These are phyloP conservation scores for Hordeum vulgare DNA, from an alignment of 176 grass and related monocot genomes.

Conservation along the genomic window DNA sequence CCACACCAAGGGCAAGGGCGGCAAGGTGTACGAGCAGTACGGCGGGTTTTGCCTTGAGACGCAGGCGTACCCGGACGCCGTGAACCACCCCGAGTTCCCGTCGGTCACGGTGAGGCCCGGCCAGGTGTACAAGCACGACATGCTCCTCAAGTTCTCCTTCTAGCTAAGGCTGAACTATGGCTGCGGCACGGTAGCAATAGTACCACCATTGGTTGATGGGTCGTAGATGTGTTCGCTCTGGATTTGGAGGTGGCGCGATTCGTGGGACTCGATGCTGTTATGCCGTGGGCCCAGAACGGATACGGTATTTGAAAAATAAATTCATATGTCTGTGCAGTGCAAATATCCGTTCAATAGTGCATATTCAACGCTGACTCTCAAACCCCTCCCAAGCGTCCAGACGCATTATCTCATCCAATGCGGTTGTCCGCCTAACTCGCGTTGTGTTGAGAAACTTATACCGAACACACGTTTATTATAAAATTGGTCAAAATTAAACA, in stretches of 20 bases:
- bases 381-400: too few relatives aligned
- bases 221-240: not conserved
- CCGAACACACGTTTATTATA: too few relatives aligned
- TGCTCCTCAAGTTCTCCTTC: constrained; percentile 63
- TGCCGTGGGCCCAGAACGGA: too few relatives aligned
- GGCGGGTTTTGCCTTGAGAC: constrained; percentile 62
- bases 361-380: too few relatives aligned
- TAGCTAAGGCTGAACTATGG: not conserved
- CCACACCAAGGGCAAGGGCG: constrained; percentile 42
- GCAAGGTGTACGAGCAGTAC: constrained; percentile 39
- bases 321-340: not conserved
- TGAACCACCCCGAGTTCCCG: constrained; percentile 86
- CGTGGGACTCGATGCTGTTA: too few relatives aligned
- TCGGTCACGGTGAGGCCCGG: constrained; percentile 45
- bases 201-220: too few relatives aligned
- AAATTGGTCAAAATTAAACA: too few relatives aligned
- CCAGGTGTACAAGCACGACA: constrained; percentile 59
- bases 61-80: constrained; percentile 64
- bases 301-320: not conserved
- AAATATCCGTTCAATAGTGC: too few relatives aligned
- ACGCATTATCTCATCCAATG: too few relatives aligned
- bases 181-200: not conserved
- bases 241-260: not conserved
- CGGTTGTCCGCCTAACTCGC: too few relatives aligned
- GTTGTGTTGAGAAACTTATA: too few relatives aligned